These are phyloP conservation scores for Diplotaxis tenuifolia DNA, from an alignment of 345 rosid genomes.

Conservation along the genomic window DNA sequence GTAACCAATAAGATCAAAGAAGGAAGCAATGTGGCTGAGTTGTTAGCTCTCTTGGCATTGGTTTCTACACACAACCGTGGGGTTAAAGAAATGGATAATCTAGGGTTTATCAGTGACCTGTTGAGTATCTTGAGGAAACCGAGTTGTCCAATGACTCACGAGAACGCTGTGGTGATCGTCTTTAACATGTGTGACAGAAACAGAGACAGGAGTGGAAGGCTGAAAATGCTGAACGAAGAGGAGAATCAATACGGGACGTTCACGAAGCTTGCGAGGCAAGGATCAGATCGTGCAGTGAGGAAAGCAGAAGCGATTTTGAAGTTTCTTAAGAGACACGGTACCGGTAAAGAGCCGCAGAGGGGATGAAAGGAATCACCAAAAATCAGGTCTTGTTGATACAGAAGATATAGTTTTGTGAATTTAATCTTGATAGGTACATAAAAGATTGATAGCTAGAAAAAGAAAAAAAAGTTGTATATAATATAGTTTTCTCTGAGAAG, in stretches of 20 bases:
- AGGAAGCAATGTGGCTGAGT: conserved; percentile 44
- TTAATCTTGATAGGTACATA: too few relatives aligned
- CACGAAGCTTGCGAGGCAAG: conserved; percentile 39
- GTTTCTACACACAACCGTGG: conserved; percentile 43
- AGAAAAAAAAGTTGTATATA: not conserved
- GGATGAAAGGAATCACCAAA: conserved; percentile 12
- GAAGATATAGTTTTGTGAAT: not conserved
- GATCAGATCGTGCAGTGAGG: conserved; percentile 53
- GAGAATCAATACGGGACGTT: conserved; percentile 38
- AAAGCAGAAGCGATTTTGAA: conserved; percentile 50
- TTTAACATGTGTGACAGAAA: conserved; percentile 39
- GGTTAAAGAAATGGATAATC: conserved; percentile 41
- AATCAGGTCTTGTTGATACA: conserved; percentile 11
- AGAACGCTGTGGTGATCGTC: conserved; percentile 52
- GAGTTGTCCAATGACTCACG: conserved; percentile 35
- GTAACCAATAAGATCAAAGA: conserved; percentile 41
- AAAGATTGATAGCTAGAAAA: not conserved
- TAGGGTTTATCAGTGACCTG: conserved; percentile 45
- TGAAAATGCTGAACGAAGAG: conserved; percentile 41
- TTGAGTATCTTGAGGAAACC: conserved; percentile 46
- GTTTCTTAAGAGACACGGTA: conserved; percentile 31
- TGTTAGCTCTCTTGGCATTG: conserved; percentile 47
- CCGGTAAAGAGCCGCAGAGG: conserved; percentile 26
- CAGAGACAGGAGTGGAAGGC: conserved; percentile 19
- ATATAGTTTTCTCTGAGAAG: not conserved